phyloP scores from a whole-genome alignment of 2,329 filamentous ascomycete genomes.

The Trichoderma cornu-damae region DNA sequence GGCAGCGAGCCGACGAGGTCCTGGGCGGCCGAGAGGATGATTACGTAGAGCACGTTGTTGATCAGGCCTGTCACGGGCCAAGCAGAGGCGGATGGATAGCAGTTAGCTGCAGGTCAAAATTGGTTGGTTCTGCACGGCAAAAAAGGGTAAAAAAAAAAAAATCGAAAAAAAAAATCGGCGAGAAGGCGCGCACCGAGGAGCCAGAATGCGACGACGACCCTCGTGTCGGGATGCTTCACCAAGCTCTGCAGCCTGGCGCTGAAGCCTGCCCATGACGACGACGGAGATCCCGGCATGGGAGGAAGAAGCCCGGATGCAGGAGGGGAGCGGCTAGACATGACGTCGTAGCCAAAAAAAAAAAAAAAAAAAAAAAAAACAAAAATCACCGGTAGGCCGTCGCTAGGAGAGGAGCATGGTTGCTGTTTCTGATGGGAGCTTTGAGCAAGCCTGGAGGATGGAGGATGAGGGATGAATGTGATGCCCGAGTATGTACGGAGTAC shows the following conservation, averaged over 20 bases:
- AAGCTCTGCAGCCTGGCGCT: constrained; percentile 57
- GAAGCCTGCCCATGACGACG: constrained; percentile 70
- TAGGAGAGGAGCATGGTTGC: not conserved
- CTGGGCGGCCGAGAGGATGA: constrained; percentile 90
- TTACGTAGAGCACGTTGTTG: constrained; percentile 97
- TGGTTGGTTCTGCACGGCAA: not conserved
- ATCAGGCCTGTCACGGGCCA: constrained; percentile 54
- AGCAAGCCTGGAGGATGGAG: not conserved
- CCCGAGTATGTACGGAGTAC: too few relatives aligned
- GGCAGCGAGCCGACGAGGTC: constrained; percentile 91
- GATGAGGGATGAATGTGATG: not conserved
- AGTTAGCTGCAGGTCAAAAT: constrained; percentile 18
- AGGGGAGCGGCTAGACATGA: constrained; percentile 37
- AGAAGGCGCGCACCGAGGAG: constrained; percentile 64
- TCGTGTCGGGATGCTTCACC: constrained; percentile 62
- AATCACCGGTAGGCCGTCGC: not conserved
- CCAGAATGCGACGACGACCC: constrained; percentile 82
- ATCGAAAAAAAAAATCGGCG: not conserved
- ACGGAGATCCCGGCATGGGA: constrained; percentile 51
- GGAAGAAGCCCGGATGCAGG: constrained; percentile 47
- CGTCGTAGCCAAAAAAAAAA: too few relatives aligned
- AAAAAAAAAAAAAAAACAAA: too few relatives aligned
- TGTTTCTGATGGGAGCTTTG: not conserved
- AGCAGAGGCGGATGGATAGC: constrained; percentile 13
- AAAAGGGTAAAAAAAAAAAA: too few relatives aligned